Evolutionary conservation across 2,329 filamentous ascomycete genomes (phyloP).

Genomic region (Cercospora sesami): DNA sequence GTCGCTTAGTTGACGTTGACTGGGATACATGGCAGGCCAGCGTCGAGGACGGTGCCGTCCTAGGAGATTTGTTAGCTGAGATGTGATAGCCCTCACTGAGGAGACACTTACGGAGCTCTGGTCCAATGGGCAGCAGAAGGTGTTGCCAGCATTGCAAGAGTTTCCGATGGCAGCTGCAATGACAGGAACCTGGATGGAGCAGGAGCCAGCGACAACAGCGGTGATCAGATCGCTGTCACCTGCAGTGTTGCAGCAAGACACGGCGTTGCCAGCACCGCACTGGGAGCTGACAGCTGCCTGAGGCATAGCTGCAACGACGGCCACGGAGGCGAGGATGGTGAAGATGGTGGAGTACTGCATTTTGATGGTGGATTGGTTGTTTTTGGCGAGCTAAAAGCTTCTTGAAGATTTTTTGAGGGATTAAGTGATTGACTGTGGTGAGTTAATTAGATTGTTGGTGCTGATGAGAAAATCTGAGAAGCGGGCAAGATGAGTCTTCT

Average conservation of each 20-base stretch:
- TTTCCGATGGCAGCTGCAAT: conserved; percentile 5
- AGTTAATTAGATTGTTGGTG: conserved; percentile 21
- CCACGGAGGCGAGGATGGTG: conserved; percentile 22
- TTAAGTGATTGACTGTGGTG: conserved; percentile 16
- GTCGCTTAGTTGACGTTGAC: conserved; percentile 1
- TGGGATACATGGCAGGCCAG: conserved; percentile 2
- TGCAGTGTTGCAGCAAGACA: conserved; percentile 24
- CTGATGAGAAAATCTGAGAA: conserved; percentile 16
- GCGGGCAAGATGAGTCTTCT: conserved; percentile 15
- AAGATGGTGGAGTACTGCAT: conserved; percentile 28
- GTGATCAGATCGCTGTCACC: conserved; percentile 11
- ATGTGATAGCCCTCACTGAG: not conserved
- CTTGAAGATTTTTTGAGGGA: conserved; percentile 13
- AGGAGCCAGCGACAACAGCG: conserved; percentile 23
- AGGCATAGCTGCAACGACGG: conserved; percentile 16
- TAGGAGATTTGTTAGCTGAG: not conserved
- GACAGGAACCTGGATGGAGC: conserved; percentile 14
- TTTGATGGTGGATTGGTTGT: conserved; percentile 19
- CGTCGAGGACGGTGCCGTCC: conserved; percentile 7
- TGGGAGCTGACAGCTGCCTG: not conserved
- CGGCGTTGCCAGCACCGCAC: conserved; percentile 5
- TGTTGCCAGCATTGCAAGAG: conserved; percentile 21
- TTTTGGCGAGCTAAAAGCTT: conserved; percentile 14
- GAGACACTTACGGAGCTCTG: conserved; percentile 12
- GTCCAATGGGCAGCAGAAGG: conserved; percentile 25